Base-by-base conservation (phyloP, 2,329 filamentous ascomycete species). In the Cladosporium sp. region DNA sequence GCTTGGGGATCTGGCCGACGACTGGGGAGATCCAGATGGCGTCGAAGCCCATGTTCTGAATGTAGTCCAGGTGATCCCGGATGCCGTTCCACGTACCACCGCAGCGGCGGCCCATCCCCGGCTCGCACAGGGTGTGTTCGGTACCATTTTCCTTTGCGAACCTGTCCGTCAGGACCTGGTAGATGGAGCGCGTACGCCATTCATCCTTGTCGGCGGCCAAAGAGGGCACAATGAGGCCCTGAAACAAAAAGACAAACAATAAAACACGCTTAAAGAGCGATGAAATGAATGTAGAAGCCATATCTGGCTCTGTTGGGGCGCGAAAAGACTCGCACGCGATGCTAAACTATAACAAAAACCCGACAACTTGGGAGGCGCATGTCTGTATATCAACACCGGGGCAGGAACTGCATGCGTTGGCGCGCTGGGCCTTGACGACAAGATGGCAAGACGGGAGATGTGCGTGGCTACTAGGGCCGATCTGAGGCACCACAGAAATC, bases 21-120 rank as follows among this genome's bases (percentile, higher is more conserved):
- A 75, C 58, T 0, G 74, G 74, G 1, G 72, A 75, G n/a, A 76
- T 75, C 73, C 74, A 77, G 19, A 75, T 68, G 18, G 70, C 70
- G 52, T 70, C 68, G 44, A 73, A 72, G n/a, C 69, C 69, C 64
- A 64, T 64, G 17, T 61, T 62, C 52, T 71, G 67, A 36, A 73
- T 73, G 54, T 74, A 74, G 56, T 72, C 68, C 43, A 74, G 58
- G 13, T 68, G 61, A 29, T 70, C 62, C 27, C 65, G 65, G 45
- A 73, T 70, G 12, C 71, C 71, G 43, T 64, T 61, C 67, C 69
- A 73, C n/a, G 69, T 66, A 9, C 71, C 71, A 13, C 64, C 64
- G 40, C 66, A 70, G 54, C 68, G 68, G 15, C 54, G 52, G 8
- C 61, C 59, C 22, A 61, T 43, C 11, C 54, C 56, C 27, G 62